phyloP scores from a whole-genome alignment of 441 rosid species.

The Pelargonium cotyledonis region DNA sequence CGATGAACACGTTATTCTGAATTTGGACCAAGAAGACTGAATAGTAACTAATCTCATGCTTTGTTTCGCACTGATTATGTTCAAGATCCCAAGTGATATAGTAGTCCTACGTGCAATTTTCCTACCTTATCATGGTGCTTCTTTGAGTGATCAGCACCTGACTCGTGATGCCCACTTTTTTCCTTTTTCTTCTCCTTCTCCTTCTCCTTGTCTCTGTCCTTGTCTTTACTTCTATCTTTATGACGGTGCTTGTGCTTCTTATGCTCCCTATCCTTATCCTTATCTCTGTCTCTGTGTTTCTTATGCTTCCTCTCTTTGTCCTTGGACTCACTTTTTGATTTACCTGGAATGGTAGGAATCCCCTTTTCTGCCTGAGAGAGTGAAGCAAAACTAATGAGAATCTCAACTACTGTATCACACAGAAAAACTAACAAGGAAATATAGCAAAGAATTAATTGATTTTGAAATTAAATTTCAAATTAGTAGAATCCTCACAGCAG shows the following conservation, averaged over 20 bases:
- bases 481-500: conserved; percentile 44
- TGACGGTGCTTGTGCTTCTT: conserved; percentile 69
- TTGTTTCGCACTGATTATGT: too few species aligned
- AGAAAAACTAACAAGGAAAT: too few species aligned
- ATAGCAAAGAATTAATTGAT: not conserved
- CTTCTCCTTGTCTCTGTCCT: conserved; percentile 26
- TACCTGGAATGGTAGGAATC: conserved; percentile 36
- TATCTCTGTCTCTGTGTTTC: conserved; percentile 59
- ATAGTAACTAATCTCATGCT: too few species aligned
- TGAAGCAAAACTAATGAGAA: conserved; percentile 6
- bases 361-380: conserved; percentile 45
- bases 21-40: too few species aligned
- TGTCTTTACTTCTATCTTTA: conserved; percentile 55
- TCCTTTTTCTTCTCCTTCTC: conserved; percentile 6
- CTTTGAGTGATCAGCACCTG: conserved; percentile 23
- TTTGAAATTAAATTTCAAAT: not conserved
- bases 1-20: too few species aligned
- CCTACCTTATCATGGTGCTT: conserved; percentile 25
- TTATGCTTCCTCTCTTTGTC: conserved; percentile 70
- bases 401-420: not conserved
- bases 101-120: too few species aligned
- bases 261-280: conserved; percentile 42
- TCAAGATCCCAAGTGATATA: too few species aligned
- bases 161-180: conserved; percentile 17
- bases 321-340: conserved; percentile 44